Base-by-base conservation (phyloP, 306 rosid species). In the Comarum palustre region DNA sequence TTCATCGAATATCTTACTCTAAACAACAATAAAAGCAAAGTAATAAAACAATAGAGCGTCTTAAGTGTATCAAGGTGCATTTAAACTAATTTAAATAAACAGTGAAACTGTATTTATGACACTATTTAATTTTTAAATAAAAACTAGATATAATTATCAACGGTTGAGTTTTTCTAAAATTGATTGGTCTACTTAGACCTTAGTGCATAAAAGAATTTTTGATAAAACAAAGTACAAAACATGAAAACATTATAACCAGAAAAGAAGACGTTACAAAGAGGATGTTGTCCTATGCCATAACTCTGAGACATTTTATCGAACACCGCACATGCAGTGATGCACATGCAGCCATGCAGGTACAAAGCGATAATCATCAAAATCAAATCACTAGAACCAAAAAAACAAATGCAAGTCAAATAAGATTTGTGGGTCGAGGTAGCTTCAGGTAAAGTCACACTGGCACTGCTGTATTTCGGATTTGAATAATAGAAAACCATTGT, bases 401-500 rank as follows among this genome's bases (percentile, higher is more conserved):
- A 31, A 16, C 7, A 16, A 31, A 32, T 61, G 22, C 7, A 31
- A 24, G 64, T 58, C 19, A 58, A 48, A 68, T 12, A 20, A 22
- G 17, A 32, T 36, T n/a, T 32, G 73, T 29, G 31, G 47, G 47
- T 47, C 4, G 8, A 32, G 32, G 11, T 71, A 36, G 50, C 51
- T 54, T 52, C 6, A 24, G 27, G 11, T 71, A 52, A 38, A 55
- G 72, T 24, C 36, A 54, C 54, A 24, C 29, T 13, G 64, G 45
- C 65, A 43, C 32, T 61, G 66, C 15, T 61, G 43, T 61, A 52
- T 65, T 64, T 38, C 9, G 71, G 13, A 63, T 7, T 57, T 41
- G 42, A 55, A 41, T 17, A 55, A 24, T 71, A 6, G 19, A 41
- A 42, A 57, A 58, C 42, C 55, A 67, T 57, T 71, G 71, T 47